Evolutionary conservation across 2,329 filamentous ascomycete genomes (phyloP), one percentile per base, ranked within the genome.

Genomic region (Arthrobotrys megalospora): DNA sequence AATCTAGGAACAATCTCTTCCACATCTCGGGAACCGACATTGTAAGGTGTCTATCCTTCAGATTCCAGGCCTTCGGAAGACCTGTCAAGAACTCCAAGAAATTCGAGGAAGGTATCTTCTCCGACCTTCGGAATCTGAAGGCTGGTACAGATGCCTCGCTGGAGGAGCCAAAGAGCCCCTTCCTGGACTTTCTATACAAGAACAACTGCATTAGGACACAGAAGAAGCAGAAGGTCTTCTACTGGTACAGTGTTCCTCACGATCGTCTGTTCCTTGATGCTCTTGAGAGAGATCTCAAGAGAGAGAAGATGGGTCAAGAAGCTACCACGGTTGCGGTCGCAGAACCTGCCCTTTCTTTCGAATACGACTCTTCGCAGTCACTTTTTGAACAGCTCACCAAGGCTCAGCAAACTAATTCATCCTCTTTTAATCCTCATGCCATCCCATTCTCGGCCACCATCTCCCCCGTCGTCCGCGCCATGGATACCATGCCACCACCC

Each of bases 181-280:
- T 99, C 86, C 89, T 99, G 79, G 96, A 99, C 86, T 99, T 98
- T 85, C 88, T 99, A 52, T 99, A 99, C 90, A 99, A 99, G 89
- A 99, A 99, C 89, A 99, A 99, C 88, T 99, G 96, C 89, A 99
- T 99, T 82, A 91, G 96, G 82, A 99, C 96, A 43, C 96, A 99
- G 86, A 99, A 99, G 90, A 99, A 99, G 89, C 96, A 99, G 84
- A 99, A 99, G 88, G 96, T 99, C 81, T 99, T 99, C 84, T 99
- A 98, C 87, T 99, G 96, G 96, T 99, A 98, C 86, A 97, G 94
- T 87, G 96, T 99, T 58, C 96, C 96, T 0, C 96, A 99, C 85
- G 96, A 99, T 86, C 91, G 96, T 68, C 90, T 99, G 64, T 99
- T 99, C 86, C 91, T 99, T 81, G 96, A 99, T 86, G 96, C 96